A percentile compares a stretch with the other conserved stretches of the same genome.
These are phyloP conservation scores for Coemansia sp. DNA, from an alignment of 192 early-diverging fungal genomes.

Conservation along the genomic window DNA sequence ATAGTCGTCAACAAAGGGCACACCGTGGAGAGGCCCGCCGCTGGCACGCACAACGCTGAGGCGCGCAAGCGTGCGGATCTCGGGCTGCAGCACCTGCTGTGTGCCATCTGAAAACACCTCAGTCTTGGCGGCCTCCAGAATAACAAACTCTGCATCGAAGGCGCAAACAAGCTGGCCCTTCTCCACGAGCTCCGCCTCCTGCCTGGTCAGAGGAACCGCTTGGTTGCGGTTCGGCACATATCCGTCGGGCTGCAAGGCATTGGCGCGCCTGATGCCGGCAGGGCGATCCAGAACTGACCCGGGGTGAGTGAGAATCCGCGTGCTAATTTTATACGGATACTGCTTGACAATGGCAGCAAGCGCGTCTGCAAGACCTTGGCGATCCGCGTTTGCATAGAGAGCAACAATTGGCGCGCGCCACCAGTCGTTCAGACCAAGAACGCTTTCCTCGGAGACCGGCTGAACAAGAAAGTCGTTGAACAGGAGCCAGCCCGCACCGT, in stretches of 20 bases:
- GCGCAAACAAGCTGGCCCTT: conserved; percentile 50
- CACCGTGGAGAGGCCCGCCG: conserved; percentile 64
- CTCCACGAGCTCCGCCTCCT: conserved; percentile 38
- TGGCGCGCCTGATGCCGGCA: not conserved
- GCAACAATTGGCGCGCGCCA: conserved; percentile 44
- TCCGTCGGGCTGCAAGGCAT: not conserved
- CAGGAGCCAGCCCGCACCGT: conserved; percentile 65
- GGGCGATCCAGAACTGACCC: conserved; percentile 27
- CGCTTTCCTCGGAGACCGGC: conserved; percentile 48
- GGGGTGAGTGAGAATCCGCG: conserved; percentile 36
- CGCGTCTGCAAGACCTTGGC: not conserved
- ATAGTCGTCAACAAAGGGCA: conserved; percentile 98
- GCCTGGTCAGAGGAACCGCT: conserved; percentile 31
- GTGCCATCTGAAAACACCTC: conserved; percentile 95
- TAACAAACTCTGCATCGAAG: conserved; percentile 96
- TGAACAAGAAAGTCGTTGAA: conserved; percentile 97
- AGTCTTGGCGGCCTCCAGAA: conserved; percentile 78
- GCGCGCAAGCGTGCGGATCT: conserved; percentile 79
- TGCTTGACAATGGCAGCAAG: not conserved
- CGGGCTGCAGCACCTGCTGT: conserved; percentile 75
- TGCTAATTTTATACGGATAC: conserved; percentile 40
- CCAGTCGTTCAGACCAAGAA: conserved; percentile 27
- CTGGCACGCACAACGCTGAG: conserved; percentile 87
- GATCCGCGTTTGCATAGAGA: conserved; percentile 21
- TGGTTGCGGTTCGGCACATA: conserved; percentile 29